Conservation (phyloP, 2,329 filamentous ascomycete species). For the Trichoderma harzianum region DNA sequence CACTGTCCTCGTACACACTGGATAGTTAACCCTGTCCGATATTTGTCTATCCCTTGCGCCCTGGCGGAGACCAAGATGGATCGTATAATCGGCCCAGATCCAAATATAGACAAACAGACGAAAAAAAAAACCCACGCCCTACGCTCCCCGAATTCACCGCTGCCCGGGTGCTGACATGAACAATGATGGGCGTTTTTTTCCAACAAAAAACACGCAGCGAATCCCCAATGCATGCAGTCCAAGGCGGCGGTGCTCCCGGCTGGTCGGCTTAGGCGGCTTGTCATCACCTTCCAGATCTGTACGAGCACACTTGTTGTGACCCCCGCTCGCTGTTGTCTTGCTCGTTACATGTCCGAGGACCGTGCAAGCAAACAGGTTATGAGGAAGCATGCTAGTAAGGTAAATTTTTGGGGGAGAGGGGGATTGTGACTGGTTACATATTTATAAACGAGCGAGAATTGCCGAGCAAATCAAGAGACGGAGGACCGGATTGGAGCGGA, state of each 20-base stretch:
- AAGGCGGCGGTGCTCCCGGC: neutral
- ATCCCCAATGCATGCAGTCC: neutral
- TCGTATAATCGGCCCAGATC: neutral
- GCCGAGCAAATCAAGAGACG: neutral
- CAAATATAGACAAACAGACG: neutral
- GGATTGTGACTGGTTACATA: conserved; percentile 9
- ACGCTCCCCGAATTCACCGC: conserved; percentile 1
- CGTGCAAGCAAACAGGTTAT: neutral
- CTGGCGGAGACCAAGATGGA: neutral
- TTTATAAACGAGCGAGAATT: neutral
- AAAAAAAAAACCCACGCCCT: neutral
- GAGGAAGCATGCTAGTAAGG: neutral
- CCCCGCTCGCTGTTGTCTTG: neutral
- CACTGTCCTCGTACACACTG: neutral
- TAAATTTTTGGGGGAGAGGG: neutral
- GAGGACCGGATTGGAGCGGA: neutral
- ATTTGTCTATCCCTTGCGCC: neutral
- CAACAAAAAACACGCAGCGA: neutral
- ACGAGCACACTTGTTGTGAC: neutral
- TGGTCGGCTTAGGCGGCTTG: neutral
- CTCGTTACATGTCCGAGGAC: neutral
- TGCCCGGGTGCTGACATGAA: neutral
- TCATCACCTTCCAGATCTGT: conserved; percentile 8
- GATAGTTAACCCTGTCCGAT: neutral
- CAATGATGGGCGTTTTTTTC: neutral